Conservation (phyloP, 2,329 filamentous ascomycete species). For the Geosmithia morbida region DNA sequence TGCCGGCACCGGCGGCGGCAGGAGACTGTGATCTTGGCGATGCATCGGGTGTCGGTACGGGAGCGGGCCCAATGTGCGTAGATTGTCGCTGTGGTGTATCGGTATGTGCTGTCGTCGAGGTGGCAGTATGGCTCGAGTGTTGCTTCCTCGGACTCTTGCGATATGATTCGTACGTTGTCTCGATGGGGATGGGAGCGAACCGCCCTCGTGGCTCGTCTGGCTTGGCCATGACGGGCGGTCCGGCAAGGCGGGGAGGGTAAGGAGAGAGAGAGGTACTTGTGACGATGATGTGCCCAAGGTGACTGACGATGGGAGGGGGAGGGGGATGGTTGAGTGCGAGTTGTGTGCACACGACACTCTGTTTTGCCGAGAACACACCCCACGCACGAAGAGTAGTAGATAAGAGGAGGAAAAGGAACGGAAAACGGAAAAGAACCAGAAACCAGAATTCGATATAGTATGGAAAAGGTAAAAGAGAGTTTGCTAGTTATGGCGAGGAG, state of each 20-base stretch:
- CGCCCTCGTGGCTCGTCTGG: slow-evolving; percentile 29
- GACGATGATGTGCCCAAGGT: not conserved
- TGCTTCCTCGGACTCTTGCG: slow-evolving; percentile 21
- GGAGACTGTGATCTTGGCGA: slow-evolving; percentile 35
- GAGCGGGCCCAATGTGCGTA: slow-evolving; percentile 29
- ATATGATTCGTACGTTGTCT: slow-evolving; percentile 52
- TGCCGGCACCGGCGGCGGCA: slow-evolving; percentile 20
- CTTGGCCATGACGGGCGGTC: slow-evolving; percentile 1
- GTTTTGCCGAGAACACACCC: not conserved
- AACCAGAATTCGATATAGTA: not conserved
- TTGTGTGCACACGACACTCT: not conserved
- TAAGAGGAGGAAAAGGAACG: not conserved
- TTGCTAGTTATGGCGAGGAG: too few relatives aligned
- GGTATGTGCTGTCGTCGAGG: too few relatives aligned
- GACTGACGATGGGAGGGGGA: too few relatives aligned
- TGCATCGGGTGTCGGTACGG: slow-evolving; percentile 41
- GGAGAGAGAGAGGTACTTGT: not conserved
- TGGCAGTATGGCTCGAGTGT: slow-evolving; percentile 2
- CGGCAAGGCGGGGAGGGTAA: not conserved
- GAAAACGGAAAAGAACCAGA: not conserved
- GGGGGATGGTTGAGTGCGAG: too few relatives aligned
- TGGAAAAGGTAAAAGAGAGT: too few relatives aligned
- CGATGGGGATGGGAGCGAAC: slow-evolving; percentile 56
- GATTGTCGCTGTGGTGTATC: slow-evolving; percentile 3
- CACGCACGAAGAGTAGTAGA: too few relatives aligned